Evolutionary conservation across 2,329 filamentous ascomycete genomes (phyloP).

Genomic region (Venturia pyrina): DNA sequence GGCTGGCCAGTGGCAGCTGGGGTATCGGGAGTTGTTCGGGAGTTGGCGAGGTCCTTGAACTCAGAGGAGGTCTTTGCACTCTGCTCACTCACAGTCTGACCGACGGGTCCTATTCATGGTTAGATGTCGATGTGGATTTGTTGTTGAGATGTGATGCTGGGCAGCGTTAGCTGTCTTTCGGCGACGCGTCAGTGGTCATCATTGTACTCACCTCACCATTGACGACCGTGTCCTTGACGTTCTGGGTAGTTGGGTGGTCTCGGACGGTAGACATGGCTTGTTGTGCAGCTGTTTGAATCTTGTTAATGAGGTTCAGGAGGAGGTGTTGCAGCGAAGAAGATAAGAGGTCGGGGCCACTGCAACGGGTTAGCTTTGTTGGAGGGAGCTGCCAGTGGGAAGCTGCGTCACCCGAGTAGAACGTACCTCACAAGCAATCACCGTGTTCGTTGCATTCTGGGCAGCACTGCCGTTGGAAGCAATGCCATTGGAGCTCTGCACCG

Average conservation of each 20-base stretch:
- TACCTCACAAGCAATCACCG: slow-evolving; percentile 1
- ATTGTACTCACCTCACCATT: slow-evolving; percentile 32
- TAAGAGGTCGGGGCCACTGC: not conserved
- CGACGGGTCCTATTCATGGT: slow-evolving; percentile 39
- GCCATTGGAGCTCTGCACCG: not conserved
- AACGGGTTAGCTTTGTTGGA: not conserved
- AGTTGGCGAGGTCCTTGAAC: slow-evolving; percentile 47
- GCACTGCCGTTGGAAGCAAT: not conserved
- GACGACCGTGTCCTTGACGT: slow-evolving; percentile 30
- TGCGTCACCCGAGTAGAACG: not conserved
- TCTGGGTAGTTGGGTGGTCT: slow-evolving; percentile 42
- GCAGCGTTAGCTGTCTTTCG: not conserved
- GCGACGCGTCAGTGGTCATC: not conserved
- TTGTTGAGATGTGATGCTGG: slow-evolving; percentile 1
- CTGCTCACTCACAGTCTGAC: slow-evolving; percentile 47
- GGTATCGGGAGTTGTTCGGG: slow-evolving; percentile 42
- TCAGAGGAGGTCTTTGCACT: slow-evolving; percentile 46
- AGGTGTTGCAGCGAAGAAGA: not conserved
- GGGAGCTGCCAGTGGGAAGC: not conserved
- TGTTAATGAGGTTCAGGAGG: not conserved
- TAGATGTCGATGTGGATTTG: slow-evolving; percentile 14
- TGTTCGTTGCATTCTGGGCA: slow-evolving; percentile 7
- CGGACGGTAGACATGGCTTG: slow-evolving; percentile 37
- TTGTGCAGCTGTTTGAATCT: slow-evolving; percentile 32
- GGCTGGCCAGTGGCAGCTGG: slow-evolving; percentile 51